Percentiles rank a stretch among this genome's conserved stretches.
Evolutionary conservation across 75 land plant species (phyloP).

Genomic region (Chamaecyparis obtusa): DNA sequence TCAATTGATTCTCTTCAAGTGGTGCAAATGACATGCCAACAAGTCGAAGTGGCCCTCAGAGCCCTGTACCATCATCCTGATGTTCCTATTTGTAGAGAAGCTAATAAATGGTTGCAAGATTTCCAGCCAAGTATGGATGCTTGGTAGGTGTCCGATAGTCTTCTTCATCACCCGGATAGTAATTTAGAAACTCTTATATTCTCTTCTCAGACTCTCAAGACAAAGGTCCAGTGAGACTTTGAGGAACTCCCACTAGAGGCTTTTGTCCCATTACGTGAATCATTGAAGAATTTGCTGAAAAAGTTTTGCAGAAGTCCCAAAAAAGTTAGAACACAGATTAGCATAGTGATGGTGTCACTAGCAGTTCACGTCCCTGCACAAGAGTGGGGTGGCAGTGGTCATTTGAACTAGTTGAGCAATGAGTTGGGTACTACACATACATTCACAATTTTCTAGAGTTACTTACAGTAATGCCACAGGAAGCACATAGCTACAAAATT

Average conservation of each 20-base stretch:
- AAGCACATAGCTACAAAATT: slow-evolving; percentile 75
- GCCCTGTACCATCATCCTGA: slow-evolving; percentile 92
- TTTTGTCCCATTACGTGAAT: slow-evolving; percentile 65
- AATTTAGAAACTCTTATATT: slow-evolving; percentile 82
- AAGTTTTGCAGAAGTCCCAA: slow-evolving; percentile 79
- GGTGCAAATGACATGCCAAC: background rate
- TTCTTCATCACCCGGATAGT: slow-evolving; percentile 87
- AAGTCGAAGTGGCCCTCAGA: slow-evolving; percentile 71
- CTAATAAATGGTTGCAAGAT: slow-evolving; percentile 92
- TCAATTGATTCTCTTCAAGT: background rate
- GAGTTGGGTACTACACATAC: slow-evolving; percentile 70
- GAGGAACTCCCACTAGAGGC: slow-evolving; percentile 92
- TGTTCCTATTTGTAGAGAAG: slow-evolving; percentile 64
- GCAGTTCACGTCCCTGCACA: slow-evolving; percentile 85
- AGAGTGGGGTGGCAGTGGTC: slow-evolving; percentile 94
- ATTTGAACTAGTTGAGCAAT: slow-evolving; percentile 70
- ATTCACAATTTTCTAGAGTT: slow-evolving; percentile 73
- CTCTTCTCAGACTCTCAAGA: slow-evolving; percentile 91
- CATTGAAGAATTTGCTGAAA: slow-evolving; percentile 75
- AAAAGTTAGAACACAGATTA: slow-evolving; percentile 90
- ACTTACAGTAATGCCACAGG: slow-evolving; percentile 90
- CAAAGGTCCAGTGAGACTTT: slow-evolving; percentile 95
- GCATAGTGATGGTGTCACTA: slow-evolving; percentile 87
- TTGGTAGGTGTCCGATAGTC: slow-evolving; percentile 93
- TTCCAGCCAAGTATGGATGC: slow-evolving; percentile 90